phyloP scores from a whole-genome alignment of 345 rosid genomes.

The Gynandropsis gynandra region DNA sequence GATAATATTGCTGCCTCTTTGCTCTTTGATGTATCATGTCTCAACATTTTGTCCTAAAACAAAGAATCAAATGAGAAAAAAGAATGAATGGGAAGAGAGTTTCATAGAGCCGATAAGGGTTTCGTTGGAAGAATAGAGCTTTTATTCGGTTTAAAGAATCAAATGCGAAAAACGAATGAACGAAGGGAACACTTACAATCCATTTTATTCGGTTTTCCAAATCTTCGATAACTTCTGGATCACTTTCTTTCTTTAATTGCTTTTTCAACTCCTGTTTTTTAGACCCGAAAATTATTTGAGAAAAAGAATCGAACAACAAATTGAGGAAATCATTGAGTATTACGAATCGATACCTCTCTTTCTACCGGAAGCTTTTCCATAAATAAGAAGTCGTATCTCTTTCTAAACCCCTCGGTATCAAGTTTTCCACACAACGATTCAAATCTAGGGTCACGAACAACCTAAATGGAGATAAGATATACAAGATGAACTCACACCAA shows the following conservation, averaged over 20 bases:
- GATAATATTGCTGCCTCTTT: constrained; percentile 52
- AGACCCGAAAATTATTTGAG: neutral
- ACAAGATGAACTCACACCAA: no score
- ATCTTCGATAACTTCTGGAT: constrained; percentile 34
- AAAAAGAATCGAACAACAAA: neutral
- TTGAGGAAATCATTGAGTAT: neutral
- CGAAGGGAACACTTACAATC: constrained; percentile 46
- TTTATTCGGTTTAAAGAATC: no score
- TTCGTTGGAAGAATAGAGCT: neutral
- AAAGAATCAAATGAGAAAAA: neutral
- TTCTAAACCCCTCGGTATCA: constrained; percentile 32
- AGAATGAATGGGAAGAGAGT: constrained; percentile 14
- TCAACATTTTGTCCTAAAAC: constrained; percentile 63
- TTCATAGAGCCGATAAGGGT: neutral
- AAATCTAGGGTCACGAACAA: neutral
- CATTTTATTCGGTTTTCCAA: constrained; percentile 36
- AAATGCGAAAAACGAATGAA: neutral
- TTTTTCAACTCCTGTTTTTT: constrained; percentile 36
- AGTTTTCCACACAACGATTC: neutral
- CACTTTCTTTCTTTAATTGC: constrained; percentile 35
- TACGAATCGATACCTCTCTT: constrained; percentile 34
- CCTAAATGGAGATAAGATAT: constrained; percentile 29
- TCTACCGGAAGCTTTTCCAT: constrained; percentile 45
- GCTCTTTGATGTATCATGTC: constrained; percentile 52
- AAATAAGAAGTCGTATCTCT: constrained; percentile 45